Base-by-base conservation (phyloP, 768 basidiomycete species). In the Leucosporidium creatinivorum region DNA sequence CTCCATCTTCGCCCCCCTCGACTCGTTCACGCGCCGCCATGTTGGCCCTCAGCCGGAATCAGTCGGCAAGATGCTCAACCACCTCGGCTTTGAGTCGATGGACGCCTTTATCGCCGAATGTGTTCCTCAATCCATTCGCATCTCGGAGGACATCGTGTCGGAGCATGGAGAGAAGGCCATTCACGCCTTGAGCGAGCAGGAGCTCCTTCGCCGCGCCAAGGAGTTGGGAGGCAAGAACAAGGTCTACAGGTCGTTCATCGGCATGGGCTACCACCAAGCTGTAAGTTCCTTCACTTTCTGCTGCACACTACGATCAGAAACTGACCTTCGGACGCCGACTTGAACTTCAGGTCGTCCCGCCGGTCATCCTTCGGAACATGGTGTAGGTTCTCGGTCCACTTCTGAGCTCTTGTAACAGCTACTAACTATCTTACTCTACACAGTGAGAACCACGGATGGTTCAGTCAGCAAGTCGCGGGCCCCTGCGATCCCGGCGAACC, bases 361-460 rank as follows among this genome's bases (percentile, higher is more conserved):
- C 68, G 18, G 73, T 75, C 33, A 75, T 75, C 51, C 63, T 73
- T 13, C 69, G 74, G 61, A 75, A 72, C 68, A 62, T 76, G 59
- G 73, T 80, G 65, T 44, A 44, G 13, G 39, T 44, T 2, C 3
- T 12, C 10, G 13, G 12, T 36, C 13, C 39, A 10, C 8, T 44
- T 2, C 15, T 44, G 8, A 10, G 39, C 39, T 44, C 3, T 15
- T 17, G 6, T 13, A 2, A 44, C 39, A 44, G 8, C 15, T 17
- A 17, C 39, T 44, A 13, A 44, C 39, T 17, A 3, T 15, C 13
- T 44, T 33, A 33, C 39, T 44, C 8, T 44, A 10, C 8, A 7
- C 15, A 44, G 39, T 44, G 93, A 99, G 79, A 98, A 94, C 76
- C 94, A 93, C 31, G 91, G 89, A 5, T 99, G 94, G 94, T 98